These are phyloP conservation scores for Phytophthora podocarpi DNA, from an alignment of 352 stramenopile species.

Conservation along the genomic window DNA sequence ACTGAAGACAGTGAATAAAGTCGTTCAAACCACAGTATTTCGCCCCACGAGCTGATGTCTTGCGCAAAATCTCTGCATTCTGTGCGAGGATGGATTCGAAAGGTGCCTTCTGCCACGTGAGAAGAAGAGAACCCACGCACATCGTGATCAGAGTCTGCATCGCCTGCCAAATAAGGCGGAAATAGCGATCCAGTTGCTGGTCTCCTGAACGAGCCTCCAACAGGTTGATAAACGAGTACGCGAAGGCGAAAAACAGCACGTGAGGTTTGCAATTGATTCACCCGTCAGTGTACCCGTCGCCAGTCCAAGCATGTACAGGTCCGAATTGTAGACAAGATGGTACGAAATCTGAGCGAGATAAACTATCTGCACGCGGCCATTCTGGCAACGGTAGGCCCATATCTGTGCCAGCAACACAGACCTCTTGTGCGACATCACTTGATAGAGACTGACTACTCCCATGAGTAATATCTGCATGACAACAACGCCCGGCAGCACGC, in stretches of 20 bases:
- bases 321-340: slow-evolving; percentile 23
- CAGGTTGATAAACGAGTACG: slow-evolving; percentile 25
- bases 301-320: slow-evolving; percentile 27
- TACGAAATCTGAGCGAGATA: slow-evolving; percentile 28
- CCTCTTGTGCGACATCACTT: too few species aligned
- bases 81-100: slow-evolving; percentile 16
- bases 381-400: too few species aligned
- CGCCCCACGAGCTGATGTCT: slow-evolving; percentile 13
- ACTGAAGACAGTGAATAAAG: slow-evolving; percentile 24
- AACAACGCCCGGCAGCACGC: slow-evolving; percentile 25
- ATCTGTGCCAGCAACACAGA: too few species aligned
- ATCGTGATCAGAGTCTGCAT: slow-evolving; percentile 16
- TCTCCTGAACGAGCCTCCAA: slow-evolving; percentile 18
- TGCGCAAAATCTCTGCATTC: too few species aligned
- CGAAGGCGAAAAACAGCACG: slow-evolving; percentile 28
- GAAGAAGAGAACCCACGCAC: not conserved
- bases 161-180: slow-evolving; percentile 25
- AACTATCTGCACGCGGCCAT: slow-evolving; percentile 24
- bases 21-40: slow-evolving; percentile 27
- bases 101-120: not conserved
- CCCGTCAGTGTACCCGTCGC: slow-evolving; percentile 27
- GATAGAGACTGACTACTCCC: slow-evolving; percentile 22
- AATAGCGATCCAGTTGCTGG: slow-evolving; percentile 25
- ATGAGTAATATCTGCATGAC: slow-evolving; percentile 29
- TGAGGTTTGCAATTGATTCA: slow-evolving; percentile 25